Conservation (phyloP, 2,329 filamentous ascomycete genomes). For the Fusarium sp. region DNA sequence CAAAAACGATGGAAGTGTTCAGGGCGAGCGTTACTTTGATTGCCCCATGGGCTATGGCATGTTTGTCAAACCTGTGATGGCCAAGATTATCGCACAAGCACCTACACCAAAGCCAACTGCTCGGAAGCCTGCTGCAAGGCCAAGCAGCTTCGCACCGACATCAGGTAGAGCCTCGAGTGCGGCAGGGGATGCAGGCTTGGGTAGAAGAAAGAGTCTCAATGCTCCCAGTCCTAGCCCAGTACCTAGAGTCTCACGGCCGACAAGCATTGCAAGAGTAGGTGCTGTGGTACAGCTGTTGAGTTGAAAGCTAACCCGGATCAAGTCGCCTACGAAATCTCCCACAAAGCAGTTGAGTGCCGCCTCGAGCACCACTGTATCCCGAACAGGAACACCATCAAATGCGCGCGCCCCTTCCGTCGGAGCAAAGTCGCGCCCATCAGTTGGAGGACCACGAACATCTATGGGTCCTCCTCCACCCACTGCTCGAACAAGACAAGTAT, state of each 20-base stretch:
- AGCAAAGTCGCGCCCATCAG: conserved; percentile 65
- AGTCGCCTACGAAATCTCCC: conserved; percentile 84
- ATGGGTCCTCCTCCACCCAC: conserved; percentile 72
- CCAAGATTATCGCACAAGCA: conserved; percentile 67
- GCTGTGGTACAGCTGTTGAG: neutral
- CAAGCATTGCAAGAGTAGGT: conserved; percentile 67
- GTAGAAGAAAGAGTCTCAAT: conserved; percentile 75
- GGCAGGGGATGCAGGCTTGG: conserved; percentile 62
- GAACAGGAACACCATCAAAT: conserved; percentile 73
- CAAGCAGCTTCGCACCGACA: conserved; percentile 60
- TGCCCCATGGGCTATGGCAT: conserved; percentile 82
- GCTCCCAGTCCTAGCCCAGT: conserved; percentile 78
- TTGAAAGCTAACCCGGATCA: conserved; percentile 30
- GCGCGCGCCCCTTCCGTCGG: conserved; percentile 56
- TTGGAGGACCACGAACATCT: conserved; percentile 66
- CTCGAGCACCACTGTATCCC: conserved; percentile 68
- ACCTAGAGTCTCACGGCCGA: conserved; percentile 64
- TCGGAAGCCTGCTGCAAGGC: conserved; percentile 55
- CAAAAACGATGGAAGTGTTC: conserved; percentile 94
- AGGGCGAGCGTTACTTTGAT: conserved; percentile 88
- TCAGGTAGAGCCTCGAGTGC: conserved; percentile 54
- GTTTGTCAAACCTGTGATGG: conserved; percentile 81
- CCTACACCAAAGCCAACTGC: conserved; percentile 52
- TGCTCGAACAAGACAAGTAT: conserved; percentile 57
- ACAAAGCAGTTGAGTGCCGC: conserved; percentile 75